Evolutionary conservation across 78 protist genomes (phyloP), one percentile per base, ranked within the genome.

Genomic region (Diacronema lutheri): DNA sequence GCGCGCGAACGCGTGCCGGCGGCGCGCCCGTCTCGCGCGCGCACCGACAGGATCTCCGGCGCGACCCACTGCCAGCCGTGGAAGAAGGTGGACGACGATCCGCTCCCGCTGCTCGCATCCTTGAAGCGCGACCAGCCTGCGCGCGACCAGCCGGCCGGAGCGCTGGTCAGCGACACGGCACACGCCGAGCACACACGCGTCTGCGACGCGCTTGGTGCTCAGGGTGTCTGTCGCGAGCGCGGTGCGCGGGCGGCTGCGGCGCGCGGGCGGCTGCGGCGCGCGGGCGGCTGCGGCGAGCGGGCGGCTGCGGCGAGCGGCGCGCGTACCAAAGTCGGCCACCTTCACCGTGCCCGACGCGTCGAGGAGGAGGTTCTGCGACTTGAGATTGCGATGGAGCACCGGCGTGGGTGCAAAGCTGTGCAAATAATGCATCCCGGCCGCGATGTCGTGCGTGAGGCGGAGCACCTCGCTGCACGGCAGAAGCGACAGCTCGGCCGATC

Each of bases 331-430:
- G 68, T 81, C 85, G 21, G 85, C 33, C 13, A 81, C n/a, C 85
- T 81, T 81, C 23, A 81, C 74, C 46, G 12, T 20, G 33, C 85
- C 35, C 0, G 40, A 55, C 56, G 38, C 31, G 74, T 55, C 60
- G 21, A 86, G 31, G n/a, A 85, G 58, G 4, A 85, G 25, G 40
- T 85, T 85, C 33, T 50, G 76, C 19, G 76, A 60, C 84, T 85
- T 85, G 69, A 85, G 80, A 26, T 85, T 81, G 33, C 83, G 41
- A 60, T 85, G 89, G 31, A 76, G 46, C 40, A 85, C 40, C 5
- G 83, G 72, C 71, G 83, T n/a, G n/a, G n/a, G 69, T 0, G 73
- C 40, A 31, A 19, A 55, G 13, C 58, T 12, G 81, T 85, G 89
- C 74, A 85, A 10, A 38, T 60, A 85, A n/a, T 6, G 12, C 89